Percentiles rank a stretch among this genome's conserved stretches.
phyloP scores from a whole-genome alignment of 495 filamentous ascomycete species.

The Penicillium cosmopolitanum region DNA sequence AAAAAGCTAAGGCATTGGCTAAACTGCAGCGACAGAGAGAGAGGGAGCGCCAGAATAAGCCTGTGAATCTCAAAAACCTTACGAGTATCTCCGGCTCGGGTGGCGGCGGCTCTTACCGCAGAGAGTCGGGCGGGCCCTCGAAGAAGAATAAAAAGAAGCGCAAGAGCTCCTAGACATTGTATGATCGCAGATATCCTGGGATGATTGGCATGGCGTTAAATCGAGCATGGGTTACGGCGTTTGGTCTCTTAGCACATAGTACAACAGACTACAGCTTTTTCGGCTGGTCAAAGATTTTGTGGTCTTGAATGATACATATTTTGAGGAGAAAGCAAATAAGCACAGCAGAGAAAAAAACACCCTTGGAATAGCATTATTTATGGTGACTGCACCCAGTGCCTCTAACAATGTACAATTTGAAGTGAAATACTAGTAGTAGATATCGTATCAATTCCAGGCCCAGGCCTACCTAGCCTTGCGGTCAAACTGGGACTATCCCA shows the following conservation, averaged over 20 bases:
- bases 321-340: too few species aligned
- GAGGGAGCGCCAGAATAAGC: neutral
- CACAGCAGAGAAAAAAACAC: too few species aligned
- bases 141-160: constrained; percentile 46
- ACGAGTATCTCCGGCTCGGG: constrained; percentile 37
- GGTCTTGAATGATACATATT: too few species aligned
- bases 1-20: neutral
- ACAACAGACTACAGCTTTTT: neutral
- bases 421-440: neutral
- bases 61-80: constrained; percentile 4
- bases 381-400: neutral
- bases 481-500: neutral
- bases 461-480: too few species aligned
- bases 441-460: neutral
- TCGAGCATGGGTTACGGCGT: constrained; percentile 20
- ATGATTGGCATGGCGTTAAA: constrained; percentile 10
- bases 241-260: neutral
- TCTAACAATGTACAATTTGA: neutral
- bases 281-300: neutral
- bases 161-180: constrained; percentile 25
- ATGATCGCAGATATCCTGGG: constrained; percentile 14
- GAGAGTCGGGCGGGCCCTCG: neutral
- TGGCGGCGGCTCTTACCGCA: neutral
- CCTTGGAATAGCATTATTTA: neutral
- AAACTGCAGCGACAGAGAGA: neutral